Evolutionary conservation across 495 filamentous ascomycete genomes (phyloP), one percentile per base, ranked within the genome.

Genomic region (Hamigera avellanea): DNA sequence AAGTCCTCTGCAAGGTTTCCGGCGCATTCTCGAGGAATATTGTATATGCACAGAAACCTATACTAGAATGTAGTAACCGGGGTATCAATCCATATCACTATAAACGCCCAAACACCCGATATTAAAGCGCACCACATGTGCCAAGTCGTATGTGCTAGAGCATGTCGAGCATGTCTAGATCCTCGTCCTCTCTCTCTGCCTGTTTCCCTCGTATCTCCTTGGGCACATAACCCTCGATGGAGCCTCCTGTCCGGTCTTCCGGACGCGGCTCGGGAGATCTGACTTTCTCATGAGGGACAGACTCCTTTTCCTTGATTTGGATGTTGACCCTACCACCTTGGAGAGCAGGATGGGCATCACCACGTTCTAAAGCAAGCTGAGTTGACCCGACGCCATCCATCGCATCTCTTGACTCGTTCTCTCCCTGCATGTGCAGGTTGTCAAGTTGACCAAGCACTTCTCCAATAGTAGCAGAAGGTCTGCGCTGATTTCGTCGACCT

Each of bases 291-390:
- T 38, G 34, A 9, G 39, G 14, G 12, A 44, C 35, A 21, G 35
- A 26, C 7, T 52, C 45, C 14, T 66, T 66, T 43, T 72, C 68
- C n/a, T 37, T 52, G 27, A 72, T 49, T 0, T 59, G 37, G 2
- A 67, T 36, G 29, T 58, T 45, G 6, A 65, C 62, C 27, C 65
- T 46, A 3, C 64, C 55, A 10, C 43, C 33, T 10, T 50, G 55
- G 10, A 50, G 40, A 3, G 50, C 40, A 7, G 43, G 35, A 28
- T 49, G 52, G 0, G 43, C 40, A 41, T 71, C 69, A 10, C 69
- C 68, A 14, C 69, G 59, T 39, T 72, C 68, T 35, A 69, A 19
- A 8, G 69, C 64, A 1, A 73, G 60, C 14, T 63, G 61, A 9
- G 41, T 42, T 0, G 57, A 48, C 19, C 51, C 52, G 21, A 39